Evolutionary conservation across 2,329 filamentous ascomycete genomes (phyloP), one percentile per base, ranked within the genome.

Genomic region (Periconia digitata): DNA sequence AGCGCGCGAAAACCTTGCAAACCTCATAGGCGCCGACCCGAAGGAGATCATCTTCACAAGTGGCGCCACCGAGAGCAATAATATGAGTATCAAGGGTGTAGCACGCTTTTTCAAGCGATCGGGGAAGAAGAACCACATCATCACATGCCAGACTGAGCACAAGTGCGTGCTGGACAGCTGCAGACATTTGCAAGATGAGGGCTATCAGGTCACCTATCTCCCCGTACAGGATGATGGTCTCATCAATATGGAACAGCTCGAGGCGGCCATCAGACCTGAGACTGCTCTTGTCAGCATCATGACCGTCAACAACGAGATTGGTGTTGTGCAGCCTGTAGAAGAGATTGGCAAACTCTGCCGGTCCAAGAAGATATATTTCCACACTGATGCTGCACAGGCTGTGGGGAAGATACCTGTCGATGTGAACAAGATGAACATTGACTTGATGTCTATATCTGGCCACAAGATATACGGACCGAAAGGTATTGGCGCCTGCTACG

Each of bases 31-130:
- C 21, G 94, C 94, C 22, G 91, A 99, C 70, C 79, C 94, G 6
- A 99, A 99, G 75, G 94, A 99, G 71, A 97, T 99, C 58, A 95
- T 99, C 63, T 97, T 99, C 75, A 99, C 94, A 6, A 96, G 92
- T 64, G 94, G 94, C 46, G 94, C 94, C 15, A 99, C 94, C 0
- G 94, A 99, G 77, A 96, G 91, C 70, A 99, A 99, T 76, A 99
- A 99, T 67, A 99, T 99, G 94, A 96, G 91, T 73, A 90, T 99
- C 77, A 99, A 99, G 77, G 94, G 94, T 55, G 92, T 99, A 8
- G 92, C 94, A 17, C 83, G 92, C 55, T 99, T 99, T 76, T 96
- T 96, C 70, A 91, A 90, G 58, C 85, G 90, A 49, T 85, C 84
- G 2, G 92, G 91, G 63, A 96, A 96, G 84, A 97, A 97, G 85